Percentiles rank a stretch among this genome's conserved stretches.
Evolutionary conservation across 371 early-diverging fungal species (phyloP).

Genomic region (Zychaea mexicana): DNA sequence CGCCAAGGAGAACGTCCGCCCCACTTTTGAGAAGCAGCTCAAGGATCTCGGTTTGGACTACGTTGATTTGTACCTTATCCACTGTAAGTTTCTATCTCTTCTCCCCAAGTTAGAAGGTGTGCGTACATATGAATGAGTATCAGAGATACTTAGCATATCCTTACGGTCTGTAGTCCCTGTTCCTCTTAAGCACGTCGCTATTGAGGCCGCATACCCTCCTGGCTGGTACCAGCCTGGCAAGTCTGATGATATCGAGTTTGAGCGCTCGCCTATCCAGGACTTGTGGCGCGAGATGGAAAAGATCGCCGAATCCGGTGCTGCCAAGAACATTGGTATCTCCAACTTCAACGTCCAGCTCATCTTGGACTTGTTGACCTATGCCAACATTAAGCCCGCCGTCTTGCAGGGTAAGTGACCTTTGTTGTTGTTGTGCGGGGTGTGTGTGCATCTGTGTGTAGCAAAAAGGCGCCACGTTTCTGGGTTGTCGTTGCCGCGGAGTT

Average conservation of each 20-base stretch:
- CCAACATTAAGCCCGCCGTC: conserved; percentile 30
- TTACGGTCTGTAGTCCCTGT: conserved; percentile 18
- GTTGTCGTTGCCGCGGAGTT: background rate
- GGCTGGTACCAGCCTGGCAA: conserved; percentile 21
- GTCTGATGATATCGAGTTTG: conserved; percentile 10
- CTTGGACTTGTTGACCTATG: conserved; percentile 38
- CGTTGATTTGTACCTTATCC: conserved; percentile 62
- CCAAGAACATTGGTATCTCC: conserved; percentile 62
- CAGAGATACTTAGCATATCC: background rate
- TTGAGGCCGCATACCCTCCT: conserved; percentile 15
- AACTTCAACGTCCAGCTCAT: conserved; percentile 51
- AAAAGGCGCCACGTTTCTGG: background rate
- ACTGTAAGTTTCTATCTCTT: conserved; percentile 10
- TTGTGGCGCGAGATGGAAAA: conserved; percentile 36
- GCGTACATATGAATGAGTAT: too few species aligned
- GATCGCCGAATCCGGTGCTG: conserved; percentile 27
- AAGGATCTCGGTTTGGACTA: conserved; percentile 55
- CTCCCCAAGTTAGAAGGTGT: background rate
- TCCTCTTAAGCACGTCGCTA: conserved; percentile 21
- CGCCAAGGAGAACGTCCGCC: conserved; percentile 46
- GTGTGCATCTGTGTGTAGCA: too few species aligned
- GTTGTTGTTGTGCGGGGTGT: background rate
- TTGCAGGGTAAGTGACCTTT: conserved; percentile 15
- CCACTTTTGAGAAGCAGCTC: conserved; percentile 51
- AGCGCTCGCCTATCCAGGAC: conserved; percentile 28